Percentiles rank a stretch among this genome's conserved stretches.
Evolutionary conservation across 257 asterid genomes (phyloP).

Genomic region (Penstemon davidsonii): DNA sequence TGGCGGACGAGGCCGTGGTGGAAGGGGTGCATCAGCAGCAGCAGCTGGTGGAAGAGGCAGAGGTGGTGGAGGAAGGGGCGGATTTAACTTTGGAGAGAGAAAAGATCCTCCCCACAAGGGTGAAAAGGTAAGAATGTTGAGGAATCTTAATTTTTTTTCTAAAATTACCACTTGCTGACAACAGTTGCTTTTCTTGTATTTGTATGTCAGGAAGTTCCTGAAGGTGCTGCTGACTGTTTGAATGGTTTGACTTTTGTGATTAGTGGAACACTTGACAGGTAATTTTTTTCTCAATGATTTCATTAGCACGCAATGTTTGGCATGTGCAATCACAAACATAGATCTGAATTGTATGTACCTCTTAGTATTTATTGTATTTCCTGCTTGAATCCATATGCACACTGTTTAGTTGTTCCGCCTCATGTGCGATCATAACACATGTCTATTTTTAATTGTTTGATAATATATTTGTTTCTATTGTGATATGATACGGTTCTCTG

Average conservation of each 20-base stretch:
- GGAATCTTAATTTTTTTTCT: slow-evolving; percentile 25
- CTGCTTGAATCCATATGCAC: slow-evolving; percentile 8
- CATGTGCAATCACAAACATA: background rate
- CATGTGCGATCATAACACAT: background rate
- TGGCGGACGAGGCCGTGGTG: slow-evolving; percentile 92
- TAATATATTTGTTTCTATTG: background rate
- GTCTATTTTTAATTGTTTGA: slow-evolving; percentile 6
- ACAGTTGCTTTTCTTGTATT: slow-evolving; percentile 31
- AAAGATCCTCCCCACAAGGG: slow-evolving; percentile 99
- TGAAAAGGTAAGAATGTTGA: slow-evolving; percentile 64
- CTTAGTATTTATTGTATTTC: background rate
- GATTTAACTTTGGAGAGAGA: slow-evolving; percentile 97
- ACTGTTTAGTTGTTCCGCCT: slow-evolving; percentile 12
- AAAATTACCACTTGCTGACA: slow-evolving; percentile 25
- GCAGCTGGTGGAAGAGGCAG: slow-evolving; percentile 87
- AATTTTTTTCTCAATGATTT: slow-evolving; percentile 24
- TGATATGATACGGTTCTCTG: slow-evolving; percentile 9
- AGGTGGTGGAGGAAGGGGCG: slow-evolving; percentile 97
- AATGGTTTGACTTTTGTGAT: slow-evolving; percentile 93
- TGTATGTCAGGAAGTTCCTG: slow-evolving; percentile 83
- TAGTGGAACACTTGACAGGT: slow-evolving; percentile 99
- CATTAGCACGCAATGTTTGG: slow-evolving; percentile 15
- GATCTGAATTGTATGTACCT: slow-evolving; percentile 1
- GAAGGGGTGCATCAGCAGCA: slow-evolving; percentile 69
- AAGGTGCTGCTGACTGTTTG: slow-evolving; percentile 87